phyloP scores from a whole-genome alignment of 2,329 filamentous ascomycete genomes.

The Leptographium radiaticola region DNA sequence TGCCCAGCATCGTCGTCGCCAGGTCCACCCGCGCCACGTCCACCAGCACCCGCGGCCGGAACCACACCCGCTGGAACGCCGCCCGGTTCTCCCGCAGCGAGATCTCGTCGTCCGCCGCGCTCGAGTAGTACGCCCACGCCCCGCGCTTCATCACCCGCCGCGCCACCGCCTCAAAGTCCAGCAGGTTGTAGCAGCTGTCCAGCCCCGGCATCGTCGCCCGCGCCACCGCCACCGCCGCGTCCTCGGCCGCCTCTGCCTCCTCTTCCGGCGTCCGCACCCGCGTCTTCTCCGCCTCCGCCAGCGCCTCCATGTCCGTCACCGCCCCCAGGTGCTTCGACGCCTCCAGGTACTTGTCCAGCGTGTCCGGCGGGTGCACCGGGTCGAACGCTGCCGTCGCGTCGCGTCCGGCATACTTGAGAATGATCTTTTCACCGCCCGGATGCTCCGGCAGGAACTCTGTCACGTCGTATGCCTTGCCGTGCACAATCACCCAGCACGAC shows the following conservation, averaged over 20 bases:
- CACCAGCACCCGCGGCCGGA: slow-evolving; percentile 77
- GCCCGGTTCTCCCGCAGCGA: slow-evolving; percentile 91
- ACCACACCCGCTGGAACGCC: slow-evolving; percentile 96
- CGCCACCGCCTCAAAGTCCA: slow-evolving; percentile 93
- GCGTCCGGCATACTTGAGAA: slow-evolving; percentile 92
- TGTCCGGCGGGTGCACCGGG: slow-evolving; percentile 79
- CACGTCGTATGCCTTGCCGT: slow-evolving; percentile 20
- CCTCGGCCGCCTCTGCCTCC: slow-evolving; percentile 51
- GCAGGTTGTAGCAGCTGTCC: slow-evolving; percentile 81
- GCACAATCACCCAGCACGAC: slow-evolving; percentile 25
- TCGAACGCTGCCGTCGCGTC: slow-evolving; percentile 89
- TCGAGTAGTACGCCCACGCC: slow-evolving; percentile 96
- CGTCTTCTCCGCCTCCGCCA: slow-evolving; percentile 42
- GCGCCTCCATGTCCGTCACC: slow-evolving; percentile 75
- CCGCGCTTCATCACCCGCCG: slow-evolving; percentile 86
- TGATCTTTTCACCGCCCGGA: slow-evolving; percentile 81
- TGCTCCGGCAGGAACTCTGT: slow-evolving; percentile 48
- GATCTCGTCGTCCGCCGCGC: slow-evolving; percentile 81
- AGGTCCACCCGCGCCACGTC: slow-evolving; percentile 82
- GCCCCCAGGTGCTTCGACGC: slow-evolving; percentile 76
- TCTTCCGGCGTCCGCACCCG: slow-evolving; percentile 24
- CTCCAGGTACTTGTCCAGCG: slow-evolving; percentile 72
- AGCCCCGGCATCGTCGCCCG: slow-evolving; percentile 64
- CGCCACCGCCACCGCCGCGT: slow-evolving; percentile 54
- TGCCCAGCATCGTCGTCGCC: slow-evolving; percentile 86